Evolutionary conservation across 1,139 yeast species (phyloP).

Genomic region (Pichia sp.): DNA sequence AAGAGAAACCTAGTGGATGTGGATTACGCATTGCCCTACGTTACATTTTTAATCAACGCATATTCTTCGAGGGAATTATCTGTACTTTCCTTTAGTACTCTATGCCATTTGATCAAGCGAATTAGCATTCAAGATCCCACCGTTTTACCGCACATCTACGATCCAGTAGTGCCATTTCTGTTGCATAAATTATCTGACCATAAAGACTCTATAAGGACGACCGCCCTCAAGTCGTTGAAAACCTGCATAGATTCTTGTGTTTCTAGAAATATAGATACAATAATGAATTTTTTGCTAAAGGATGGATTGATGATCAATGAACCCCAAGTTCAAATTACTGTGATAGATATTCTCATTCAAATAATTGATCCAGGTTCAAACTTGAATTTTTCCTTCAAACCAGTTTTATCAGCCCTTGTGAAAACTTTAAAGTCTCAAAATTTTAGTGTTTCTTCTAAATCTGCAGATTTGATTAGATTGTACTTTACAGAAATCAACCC

Average conservation of each 20-base stretch:
- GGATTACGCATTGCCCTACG: slow-evolving; percentile 49
- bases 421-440: slow-evolving; percentile 36
- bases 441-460: slow-evolving; percentile 33
- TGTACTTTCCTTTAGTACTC: slow-evolving; percentile 55
- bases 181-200: slow-evolving; percentile 51
- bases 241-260: slow-evolving; percentile 62
- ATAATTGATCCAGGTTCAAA: slow-evolving; percentile 38
- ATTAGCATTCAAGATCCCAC: slow-evolving; percentile 69
- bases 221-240: slow-evolving; percentile 56
- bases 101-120: slow-evolving; percentile 73
- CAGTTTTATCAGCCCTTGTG: slow-evolving; percentile 42
- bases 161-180: slow-evolving; percentile 53
- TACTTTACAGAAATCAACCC: slow-evolving; percentile 38
- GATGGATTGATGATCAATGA: slow-evolving; percentile 48
- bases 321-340: slow-evolving; percentile 42
- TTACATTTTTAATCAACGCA: slow-evolving; percentile 52
- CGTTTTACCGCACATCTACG: slow-evolving; percentile 47
- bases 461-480: slow-evolving; percentile 36
- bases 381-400: slow-evolving; percentile 37
- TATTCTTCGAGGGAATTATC: slow-evolving; percentile 36
- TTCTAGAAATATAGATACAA: slow-evolving; percentile 39
- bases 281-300: slow-evolving; percentile 47
- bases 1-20: slow-evolving; percentile 63
- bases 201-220: slow-evolving; percentile 40
- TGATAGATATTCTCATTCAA: slow-evolving; percentile 37